These are phyloP conservation scores for Eucalyptus dawsonii DNA, from an alignment of 345 rosid species.

Conservation along the genomic window DNA sequence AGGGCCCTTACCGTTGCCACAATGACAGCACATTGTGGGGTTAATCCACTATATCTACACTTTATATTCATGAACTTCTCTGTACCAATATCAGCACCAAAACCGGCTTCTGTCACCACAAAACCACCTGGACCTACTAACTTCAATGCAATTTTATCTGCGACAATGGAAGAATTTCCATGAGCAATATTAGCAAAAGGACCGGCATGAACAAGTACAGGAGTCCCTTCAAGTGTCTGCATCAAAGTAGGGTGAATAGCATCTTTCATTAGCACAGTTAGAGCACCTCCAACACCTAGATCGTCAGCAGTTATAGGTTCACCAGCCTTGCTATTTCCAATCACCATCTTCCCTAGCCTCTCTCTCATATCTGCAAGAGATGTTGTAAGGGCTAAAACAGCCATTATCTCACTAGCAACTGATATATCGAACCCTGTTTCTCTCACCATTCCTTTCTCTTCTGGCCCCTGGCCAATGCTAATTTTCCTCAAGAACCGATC, in stretches of 20 bases:
- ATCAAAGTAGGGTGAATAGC: constrained; percentile 93
- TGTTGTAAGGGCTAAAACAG: constrained; percentile 93
- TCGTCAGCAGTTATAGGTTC: constrained; percentile 96
- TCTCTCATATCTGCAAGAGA: constrained; percentile 97
- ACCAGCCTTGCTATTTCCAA: constrained; percentile 91
- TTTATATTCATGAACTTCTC: constrained; percentile 98
- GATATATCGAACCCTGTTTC: constrained; percentile 96
- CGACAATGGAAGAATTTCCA: constrained; percentile 94
- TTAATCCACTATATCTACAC: constrained; percentile 80
- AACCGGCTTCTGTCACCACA: constrained; percentile 98
- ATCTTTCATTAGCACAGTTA: constrained; percentile 95
- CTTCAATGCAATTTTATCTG: constrained; percentile 93
- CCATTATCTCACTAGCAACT: constrained; percentile 99
- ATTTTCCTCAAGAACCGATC: constrained; percentile 93
- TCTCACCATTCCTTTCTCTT: constrained; percentile 94
- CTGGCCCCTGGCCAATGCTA: constrained; percentile 88
- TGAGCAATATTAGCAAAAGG: constrained; percentile 99
- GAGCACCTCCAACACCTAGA: constrained; percentile 97
- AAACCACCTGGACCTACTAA: constrained; percentile 95
- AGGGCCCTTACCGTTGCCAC: constrained; percentile 97
- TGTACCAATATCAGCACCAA: constrained; percentile 94
- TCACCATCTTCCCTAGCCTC: constrained; percentile 94
- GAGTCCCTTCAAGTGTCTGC: constrained; percentile 99
- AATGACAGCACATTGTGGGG: constrained; percentile 89
- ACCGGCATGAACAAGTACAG: constrained; percentile 97